Base-by-base conservation (phyloP, 495 filamentous ascomycete species). In the Aspergillus ostianus region DNA sequence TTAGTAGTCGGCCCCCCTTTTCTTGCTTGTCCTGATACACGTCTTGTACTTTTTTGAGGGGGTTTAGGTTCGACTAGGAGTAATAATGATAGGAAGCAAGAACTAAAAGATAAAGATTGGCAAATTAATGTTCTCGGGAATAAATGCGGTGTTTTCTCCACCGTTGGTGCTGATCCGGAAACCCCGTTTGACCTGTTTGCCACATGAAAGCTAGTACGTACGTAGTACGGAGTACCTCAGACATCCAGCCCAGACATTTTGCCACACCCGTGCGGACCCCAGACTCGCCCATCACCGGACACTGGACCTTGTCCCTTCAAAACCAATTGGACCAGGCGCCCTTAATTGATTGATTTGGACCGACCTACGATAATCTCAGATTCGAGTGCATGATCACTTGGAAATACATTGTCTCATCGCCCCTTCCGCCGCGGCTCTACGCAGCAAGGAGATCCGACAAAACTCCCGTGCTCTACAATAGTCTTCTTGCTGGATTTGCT, bases 111-210 rank as follows among this genome's bases (percentile, higher is more conserved):
- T n/a, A n/a, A n/a, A n/a, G n/a, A n/a, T n/a, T n/a, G n/a, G n/a
- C n/a, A n/a, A 26, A 26, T 26, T 26, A 26, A 26, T 26, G 4
- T 26, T 26, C 4, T 26, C 4, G 23, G 23, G 23, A 26, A 26
- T 32, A 32, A 2, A 32, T 32, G 29, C 8, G 29, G 29, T 32
- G 50, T 52, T 47, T 52, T 47, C 15, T 47, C 17, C 46, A 9
- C 46, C 4, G 17, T 47, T 26, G 23, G 46, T 1, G 47, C 13
- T 49, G 47, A 51, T 51, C 47, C 5, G 29, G 10, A 8, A 50
- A 23, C 54, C 19, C 36, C 32, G 60, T 66, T 66, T 66, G 64
- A 61, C 32, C 53, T 66, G 64, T 66, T 66, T 66, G 64, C 57
- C 51, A 46, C 20, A 49, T 18, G 18, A 48, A 46, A 50, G 44